Percentiles rank a stretch among this genome's conserved stretches.
Evolutionary conservation across 2,329 filamentous ascomycete species (phyloP).

Genomic region (Neopestalotiopsis sp.): DNA sequence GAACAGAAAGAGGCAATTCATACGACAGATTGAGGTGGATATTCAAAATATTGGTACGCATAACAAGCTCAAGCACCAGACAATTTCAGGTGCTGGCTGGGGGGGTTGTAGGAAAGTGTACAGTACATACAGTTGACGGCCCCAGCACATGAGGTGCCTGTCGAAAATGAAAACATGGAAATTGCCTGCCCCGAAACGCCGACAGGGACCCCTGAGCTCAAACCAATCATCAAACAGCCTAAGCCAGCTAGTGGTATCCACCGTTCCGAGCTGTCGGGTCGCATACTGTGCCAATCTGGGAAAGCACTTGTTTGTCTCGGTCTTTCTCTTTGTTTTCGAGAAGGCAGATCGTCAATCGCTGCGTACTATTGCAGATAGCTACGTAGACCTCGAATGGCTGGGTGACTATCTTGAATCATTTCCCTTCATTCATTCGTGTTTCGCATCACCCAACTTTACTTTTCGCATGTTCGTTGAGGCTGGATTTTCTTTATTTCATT

Average conservation of each 20-base stretch:
- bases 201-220: background rate
- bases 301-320: background rate
- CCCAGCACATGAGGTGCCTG: background rate
- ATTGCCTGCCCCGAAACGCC: conserved; percentile 6
- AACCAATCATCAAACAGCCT: conserved; percentile 4
- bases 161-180: background rate
- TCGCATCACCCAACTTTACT: too few species aligned
- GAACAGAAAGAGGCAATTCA: background rate
- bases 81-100: too few species aligned
- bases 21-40: too few species aligned
- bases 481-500: too few species aligned
- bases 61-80: too few species aligned
- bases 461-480: too few species aligned
- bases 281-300: background rate
- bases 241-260: conserved; percentile 1
- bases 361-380: background rate
- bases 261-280: conserved; percentile 11
- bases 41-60: too few species aligned
- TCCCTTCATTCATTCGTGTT: too few species aligned
- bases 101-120: background rate
- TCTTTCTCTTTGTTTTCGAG: background rate
- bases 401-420: too few species aligned
- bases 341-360: background rate
- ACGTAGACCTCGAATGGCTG: too few species aligned
- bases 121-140: background rate